A percentile compares a stretch with the other conserved stretches of the same genome.
phyloP scores from a whole-genome alignment of 2,329 filamentous ascomycete genomes.

The Trichophyton simii region DNA sequence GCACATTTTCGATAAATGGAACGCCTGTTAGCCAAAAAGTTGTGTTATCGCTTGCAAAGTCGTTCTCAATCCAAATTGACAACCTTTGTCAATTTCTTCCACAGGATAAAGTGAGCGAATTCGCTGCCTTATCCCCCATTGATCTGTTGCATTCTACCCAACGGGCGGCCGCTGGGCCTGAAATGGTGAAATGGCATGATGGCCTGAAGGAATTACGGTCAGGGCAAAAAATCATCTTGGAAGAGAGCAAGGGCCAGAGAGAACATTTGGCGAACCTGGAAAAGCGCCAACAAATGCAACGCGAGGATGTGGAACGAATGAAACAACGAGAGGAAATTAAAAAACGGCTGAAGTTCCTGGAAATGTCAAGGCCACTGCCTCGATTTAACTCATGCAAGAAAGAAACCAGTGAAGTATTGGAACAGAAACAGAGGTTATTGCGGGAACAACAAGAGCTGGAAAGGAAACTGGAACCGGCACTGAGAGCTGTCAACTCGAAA shows the following conservation, averaged over 20 bases:
- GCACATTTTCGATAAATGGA: constrained; percentile 66
- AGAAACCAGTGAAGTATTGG: constrained; percentile 42
- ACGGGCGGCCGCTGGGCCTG: constrained; percentile 67
- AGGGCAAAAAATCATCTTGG: constrained; percentile 53
- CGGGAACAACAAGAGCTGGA: constrained; percentile 49
- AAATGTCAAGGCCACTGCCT: constrained; percentile 53
- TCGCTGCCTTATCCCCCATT: constrained; percentile 69
- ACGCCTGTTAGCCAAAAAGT: constrained; percentile 47
- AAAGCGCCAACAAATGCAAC: constrained; percentile 58
- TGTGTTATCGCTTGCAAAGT: constrained; percentile 54
- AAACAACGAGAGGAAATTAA: constrained; percentile 60
- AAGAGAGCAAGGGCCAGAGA: constrained; percentile 45
- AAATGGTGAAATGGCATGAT: constrained; percentile 70
- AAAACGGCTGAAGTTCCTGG: constrained; percentile 51
- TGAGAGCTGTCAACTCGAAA: constrained; percentile 58
- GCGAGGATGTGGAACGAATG: constrained; percentile 71
- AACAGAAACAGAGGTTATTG: constrained; percentile 42
- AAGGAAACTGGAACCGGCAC: constrained; percentile 50
- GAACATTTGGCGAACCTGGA: constrained; percentile 57
- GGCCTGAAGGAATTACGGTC: constrained; percentile 58
- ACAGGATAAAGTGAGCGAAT: constrained; percentile 90
- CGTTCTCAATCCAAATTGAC: constrained; percentile 84
- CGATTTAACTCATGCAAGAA: constrained; percentile 47
- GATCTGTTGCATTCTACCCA: constrained; percentile 77
- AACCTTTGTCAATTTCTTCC: constrained; percentile 96